A percentile compares a stretch with the other conserved stretches of the same genome.
These are phyloP conservation scores for Aspergillaceae sp. DNA, from an alignment of 2,329 filamentous ascomycete genomes.

Conservation along the genomic window DNA sequence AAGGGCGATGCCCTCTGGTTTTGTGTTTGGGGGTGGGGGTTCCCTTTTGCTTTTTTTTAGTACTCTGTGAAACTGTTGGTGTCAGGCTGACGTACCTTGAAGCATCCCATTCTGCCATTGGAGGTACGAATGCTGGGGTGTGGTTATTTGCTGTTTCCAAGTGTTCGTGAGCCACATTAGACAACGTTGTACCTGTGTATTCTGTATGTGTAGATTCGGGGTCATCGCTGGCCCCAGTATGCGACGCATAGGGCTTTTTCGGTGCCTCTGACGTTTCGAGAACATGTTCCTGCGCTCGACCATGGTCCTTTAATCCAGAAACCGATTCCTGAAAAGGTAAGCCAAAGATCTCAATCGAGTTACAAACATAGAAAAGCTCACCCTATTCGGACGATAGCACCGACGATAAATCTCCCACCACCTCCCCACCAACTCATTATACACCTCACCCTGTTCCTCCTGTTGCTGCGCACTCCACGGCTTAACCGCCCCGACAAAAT, in stretches of 20 bases:
- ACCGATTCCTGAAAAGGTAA: background rate
- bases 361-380: background rate
- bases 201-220: no score
- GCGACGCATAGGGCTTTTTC: no score
- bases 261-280: no score
- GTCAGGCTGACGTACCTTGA: conserved; percentile 40
- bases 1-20: conserved; percentile 78
- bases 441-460: conserved; percentile 38
- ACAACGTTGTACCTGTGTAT: no score
- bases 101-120: conserved; percentile 54
- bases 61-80: conserved; percentile 1
- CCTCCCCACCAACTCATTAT: conserved; percentile 71
- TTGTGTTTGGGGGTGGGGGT: conserved; percentile 55
- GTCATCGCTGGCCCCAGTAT: no score
- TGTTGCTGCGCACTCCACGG: conserved; percentile 58
- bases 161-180: background rate
- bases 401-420: conserved; percentile 96
- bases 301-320: no score
- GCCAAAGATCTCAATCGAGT: background rate
- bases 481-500: conserved; percentile 89
- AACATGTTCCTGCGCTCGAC: no score
- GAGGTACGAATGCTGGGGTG: conserved; percentile 46
- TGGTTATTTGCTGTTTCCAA: conserved; percentile 23
- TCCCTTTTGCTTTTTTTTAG: conserved; percentile 40
- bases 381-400: conserved; percentile 54